phyloP scores from a whole-genome alignment of 345 rosid genomes.

The Leavenworthia alabamica region DNA sequence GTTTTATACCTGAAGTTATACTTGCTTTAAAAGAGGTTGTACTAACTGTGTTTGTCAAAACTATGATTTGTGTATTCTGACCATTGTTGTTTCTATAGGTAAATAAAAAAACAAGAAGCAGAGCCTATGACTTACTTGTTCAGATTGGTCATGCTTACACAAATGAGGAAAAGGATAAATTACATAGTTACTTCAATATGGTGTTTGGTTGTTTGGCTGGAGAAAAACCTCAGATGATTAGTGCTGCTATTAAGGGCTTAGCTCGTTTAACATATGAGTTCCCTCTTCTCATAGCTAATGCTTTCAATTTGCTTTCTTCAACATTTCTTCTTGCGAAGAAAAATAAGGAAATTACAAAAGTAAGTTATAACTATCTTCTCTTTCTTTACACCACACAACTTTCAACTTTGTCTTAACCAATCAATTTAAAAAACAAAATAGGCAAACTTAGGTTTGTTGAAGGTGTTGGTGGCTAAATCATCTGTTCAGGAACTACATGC shows the following conservation, averaged over 20 bases:
- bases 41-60: slow-evolving; percentile 14
- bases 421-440: too few relatives aligned
- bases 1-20: slow-evolving; percentile 81
- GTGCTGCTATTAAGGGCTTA: slow-evolving; percentile 92
- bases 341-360: slow-evolving; percentile 86
- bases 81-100: slow-evolving; percentile 41
- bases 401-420: too few relatives aligned
- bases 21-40: slow-evolving; percentile 97
- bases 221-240: slow-evolving; percentile 92
- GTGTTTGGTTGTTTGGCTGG: slow-evolving; percentile 95
- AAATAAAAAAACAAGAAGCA: slow-evolving; percentile 84
- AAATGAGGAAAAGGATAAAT: slow-evolving; percentile 72
- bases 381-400: background rate
- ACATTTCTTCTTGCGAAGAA: slow-evolving; percentile 81
- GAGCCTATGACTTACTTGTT: slow-evolving; percentile 88
- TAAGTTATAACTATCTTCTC: slow-evolving; percentile 29
- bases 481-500: slow-evolving; percentile 66
- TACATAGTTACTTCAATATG: slow-evolving; percentile 73
- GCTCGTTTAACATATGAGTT: slow-evolving; percentile 95
- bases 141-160: slow-evolving; percentile 90
- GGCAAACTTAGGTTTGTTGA: slow-evolving; percentile 89
- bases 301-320: slow-evolving; percentile 73
- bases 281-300: slow-evolving; percentile 73
- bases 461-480: slow-evolving; percentile 92
- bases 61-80: slow-evolving; percentile 1